Base-by-base conservation (phyloP, 768 basidiomycete species). In the Amanita muscaria region DNA sequence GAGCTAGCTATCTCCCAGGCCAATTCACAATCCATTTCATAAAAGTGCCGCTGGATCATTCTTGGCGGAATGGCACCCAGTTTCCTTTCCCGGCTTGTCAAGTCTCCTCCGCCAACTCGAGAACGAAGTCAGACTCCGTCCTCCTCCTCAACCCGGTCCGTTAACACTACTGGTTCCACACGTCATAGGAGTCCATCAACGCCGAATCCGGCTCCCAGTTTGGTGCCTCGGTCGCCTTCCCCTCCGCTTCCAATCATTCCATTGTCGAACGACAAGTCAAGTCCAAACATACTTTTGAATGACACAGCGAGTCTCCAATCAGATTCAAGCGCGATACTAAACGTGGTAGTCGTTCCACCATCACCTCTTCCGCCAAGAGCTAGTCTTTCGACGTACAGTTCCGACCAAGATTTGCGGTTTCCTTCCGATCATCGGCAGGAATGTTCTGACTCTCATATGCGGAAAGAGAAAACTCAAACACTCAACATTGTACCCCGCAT, bases 61-160 rank as follows among this genome's bases (percentile, higher is more conserved):
- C 5, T 21, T 3, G 16, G 14, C 10, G 7, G n/a, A 31, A 15
- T 46, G 44, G 36, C 44, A 5, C 44, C 44, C 16, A 39, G 36
- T 29, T 46, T 46, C 44, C 36, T 46, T 46, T 38, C 44, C 14
- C 14, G 44, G 44, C 44, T 46, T 14, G 44, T 46, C 27, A 46
- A 46, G 14, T 23, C 16, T 46, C 36, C 44, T 3, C 34, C 44
- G 22, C 16, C 18, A 23, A 24, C 12, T 10, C 36, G 36, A 0
- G 44, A 46, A 24, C 14, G 42, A 2, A 34, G 42, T 35, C 31
- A 24, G n/a, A 29, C 19, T 3, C 34, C 42, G 18, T 15, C 24
- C 33, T 10, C 32, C 32, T 2, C 42, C 42, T 16, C 42, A 30
- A 21, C 6, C 42, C 36, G 18, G n/a, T n/a, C n/a, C n/a, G n/a